Evolutionary conservation across 2,329 filamentous ascomycete species (phyloP).

Genomic region (Stachybotrys chartarum): DNA sequence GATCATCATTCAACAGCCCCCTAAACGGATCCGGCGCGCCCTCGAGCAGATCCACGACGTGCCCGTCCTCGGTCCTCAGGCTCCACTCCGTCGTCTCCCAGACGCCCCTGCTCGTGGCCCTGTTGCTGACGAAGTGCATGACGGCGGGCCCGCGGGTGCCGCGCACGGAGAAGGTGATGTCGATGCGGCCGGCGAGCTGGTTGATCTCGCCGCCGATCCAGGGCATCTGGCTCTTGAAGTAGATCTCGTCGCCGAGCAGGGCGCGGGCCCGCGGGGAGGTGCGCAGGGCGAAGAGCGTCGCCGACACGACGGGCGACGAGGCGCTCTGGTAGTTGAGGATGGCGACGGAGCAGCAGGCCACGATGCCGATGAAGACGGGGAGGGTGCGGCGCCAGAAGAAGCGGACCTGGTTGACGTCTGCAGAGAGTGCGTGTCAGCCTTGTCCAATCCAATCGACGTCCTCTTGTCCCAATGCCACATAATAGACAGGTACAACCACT

Average conservation of each 20-base stretch:
- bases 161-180: constrained; percentile 81
- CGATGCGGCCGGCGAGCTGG: constrained; percentile 83
- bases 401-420: constrained; percentile 33
- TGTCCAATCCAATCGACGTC: too few relatives aligned
- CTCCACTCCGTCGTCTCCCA: constrained; percentile 93
- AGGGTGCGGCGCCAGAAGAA: constrained; percentile 66
- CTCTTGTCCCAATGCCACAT: too few relatives aligned
- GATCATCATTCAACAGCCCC: constrained; percentile 32
- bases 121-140: constrained; percentile 74
- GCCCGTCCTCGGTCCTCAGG: constrained; percentile 57
- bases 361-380: constrained; percentile 70
- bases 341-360: constrained; percentile 65
- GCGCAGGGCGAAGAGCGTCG: constrained; percentile 85
- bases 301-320: constrained; percentile 77
- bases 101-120: constrained; percentile 51
- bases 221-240: constrained; percentile 70
- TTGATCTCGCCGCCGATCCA: constrained; percentile 88
- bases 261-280: constrained; percentile 69
- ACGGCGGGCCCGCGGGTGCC: constrained; percentile 63
- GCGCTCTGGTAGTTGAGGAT: constrained; percentile 99
- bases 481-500: too few relatives aligned
- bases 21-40: constrained; percentile 61
- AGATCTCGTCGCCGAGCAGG: constrained; percentile 78
- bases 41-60: constrained; percentile 65
- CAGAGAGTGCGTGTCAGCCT: constrained; percentile 1